A percentile compares a stretch with the other conserved stretches of the same genome.
Conservation (phyloP, 1,284 basidiomycete genomes). For the Cryptococcus maquisensis region DNA sequence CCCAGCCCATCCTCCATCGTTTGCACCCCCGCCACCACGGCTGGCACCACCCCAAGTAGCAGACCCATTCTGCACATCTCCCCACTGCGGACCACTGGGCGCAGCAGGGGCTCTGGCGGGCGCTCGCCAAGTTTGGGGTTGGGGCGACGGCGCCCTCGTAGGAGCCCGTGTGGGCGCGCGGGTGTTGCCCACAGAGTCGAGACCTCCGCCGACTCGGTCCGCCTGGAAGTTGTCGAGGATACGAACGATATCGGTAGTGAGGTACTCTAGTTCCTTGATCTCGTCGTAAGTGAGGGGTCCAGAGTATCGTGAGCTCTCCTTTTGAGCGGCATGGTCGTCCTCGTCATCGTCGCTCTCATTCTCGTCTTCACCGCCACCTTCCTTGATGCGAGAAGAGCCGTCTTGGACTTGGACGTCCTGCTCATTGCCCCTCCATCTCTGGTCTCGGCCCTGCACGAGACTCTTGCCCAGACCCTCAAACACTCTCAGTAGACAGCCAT, state of each 20-base stretch:
- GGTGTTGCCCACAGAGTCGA: conserved; percentile 5
- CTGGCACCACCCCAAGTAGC: not conserved
- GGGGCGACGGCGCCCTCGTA: not conserved
- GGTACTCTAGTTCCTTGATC: conserved; percentile 65
- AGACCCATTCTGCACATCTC: not conserved
- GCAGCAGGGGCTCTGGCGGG: not conserved
- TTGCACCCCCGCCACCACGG: not conserved
- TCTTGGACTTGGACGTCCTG: conserved; percentile 15
- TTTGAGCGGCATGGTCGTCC: conserved; percentile 51
- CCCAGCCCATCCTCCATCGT: not conserved
- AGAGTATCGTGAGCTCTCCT: conserved; percentile 8
- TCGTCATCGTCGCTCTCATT: conserved; percentile 58
- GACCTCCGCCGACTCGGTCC: conserved; percentile 29
- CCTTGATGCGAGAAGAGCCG: conserved; percentile 21
- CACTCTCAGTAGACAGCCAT: conserved; percentile 80
- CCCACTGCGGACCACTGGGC: not conserved
- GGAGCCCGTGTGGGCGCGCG: not conserved
- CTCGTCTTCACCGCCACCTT: conserved; percentile 33
- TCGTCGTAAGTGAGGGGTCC: conserved; percentile 60
- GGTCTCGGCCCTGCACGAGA: conserved; percentile 28
- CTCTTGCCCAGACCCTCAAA: conserved; percentile 73
- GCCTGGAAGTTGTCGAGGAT: conserved; percentile 54
- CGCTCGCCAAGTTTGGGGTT: not conserved
- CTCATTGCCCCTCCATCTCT: conserved; percentile 21
- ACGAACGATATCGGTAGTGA: conserved; percentile 68